Base-by-base conservation (phyloP, 805 yeast species). In the Danielia oregonensis region DNA sequence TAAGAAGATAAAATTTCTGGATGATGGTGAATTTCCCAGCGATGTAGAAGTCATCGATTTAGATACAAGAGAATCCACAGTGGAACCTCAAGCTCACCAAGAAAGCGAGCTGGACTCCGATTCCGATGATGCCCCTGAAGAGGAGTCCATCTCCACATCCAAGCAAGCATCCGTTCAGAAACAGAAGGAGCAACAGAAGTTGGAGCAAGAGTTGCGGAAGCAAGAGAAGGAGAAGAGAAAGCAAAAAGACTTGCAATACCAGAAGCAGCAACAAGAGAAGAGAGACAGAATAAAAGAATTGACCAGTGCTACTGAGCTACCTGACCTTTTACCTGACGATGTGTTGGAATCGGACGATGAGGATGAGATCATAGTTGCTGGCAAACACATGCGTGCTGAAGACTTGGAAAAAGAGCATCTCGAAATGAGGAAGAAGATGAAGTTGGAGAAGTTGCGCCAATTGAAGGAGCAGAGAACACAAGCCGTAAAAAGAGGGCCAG, bases 321-420 rank as follows among this genome's bases (percentile, higher is more conserved):
- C 73, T 3, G 72, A 67, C 14, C 52, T 54, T 19, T 63, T 67
- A 36, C 73, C 73, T 1, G 68, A 63, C 23, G 71, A 65, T 21
- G 50, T 65, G 13, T 40, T 64, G 24, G 55, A 58, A 17, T 41
- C 61, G 1, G 44, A 49, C 12, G 39, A 45, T 7, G 37, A 40
- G 8, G 48, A 47, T 5, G 41, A 38, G 26, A 12, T 16, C 6
- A 29, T 16, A 24, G 30, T 43, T 10, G 42, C 39, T 29, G 50
- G 55, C n/a, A 60, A 53, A 41, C 71, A 63, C 37, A 45, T 57
- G 32, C 54, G 55, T 21, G 43, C 54, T 17, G 54, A 54, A 17
- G 70, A 63, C 30, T 51, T 59, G 32, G 68, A 62, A 26, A 55
- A 51, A 17, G 58, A 57, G 30, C 51, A 49, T 24, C 57, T 59